Evolutionary conservation across 495 filamentous ascomycete species (phyloP), one percentile per base, ranked within the genome.

Genomic region (Trichoderma gamsii): DNA sequence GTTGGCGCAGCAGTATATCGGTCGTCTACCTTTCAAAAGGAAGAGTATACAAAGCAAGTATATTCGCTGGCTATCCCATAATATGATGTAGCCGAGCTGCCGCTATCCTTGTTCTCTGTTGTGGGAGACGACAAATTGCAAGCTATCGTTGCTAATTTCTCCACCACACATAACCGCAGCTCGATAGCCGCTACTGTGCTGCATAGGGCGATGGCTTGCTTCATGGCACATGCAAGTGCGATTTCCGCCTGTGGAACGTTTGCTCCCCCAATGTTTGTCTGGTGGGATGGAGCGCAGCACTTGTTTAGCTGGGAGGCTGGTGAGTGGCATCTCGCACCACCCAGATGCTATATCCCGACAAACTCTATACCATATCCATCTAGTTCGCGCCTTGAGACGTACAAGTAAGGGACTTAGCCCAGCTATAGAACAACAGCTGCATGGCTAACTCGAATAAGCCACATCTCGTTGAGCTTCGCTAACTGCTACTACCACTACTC

Each of bases 291-390:
- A 56, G n/a, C n/a, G 8, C 29, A n/a, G 56, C 56, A 32, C 56
- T 18, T 49, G 1, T 61, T 61, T 18, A 9, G n/a, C n/a, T 23
- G 4, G 18, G 43, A 5, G n/a, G 51, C 21, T 23, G 51, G 16
- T 46, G 5, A n/a, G n/a, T 25, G 51, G 16, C 25, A 3, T 61
- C 27, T 61, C 56, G 27, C 56, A 61, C 49, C 56, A 61, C 56
- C 56, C 56, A 32, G 23, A 29, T 25, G 15, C 11, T 29, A 61
- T 15, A 29, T 61, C 56, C 56, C 56, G 56, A 61, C 56, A 61
- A 61, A 61, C 25, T 61, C 56, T 52, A 61, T 29, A 61, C 56
- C 35, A 61, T 27, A 61, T 32, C 18, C 23, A 61, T 61, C 56
- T 61, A 61, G 56, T 32, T 32, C n/a, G 25, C 56, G 25, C 56